A percentile compares a stretch with the other conserved stretches of the same genome.
These are phyloP conservation scores for Pythium dissimile DNA, from an alignment of 352 stramenopile genomes.

Conservation along the genomic window DNA sequence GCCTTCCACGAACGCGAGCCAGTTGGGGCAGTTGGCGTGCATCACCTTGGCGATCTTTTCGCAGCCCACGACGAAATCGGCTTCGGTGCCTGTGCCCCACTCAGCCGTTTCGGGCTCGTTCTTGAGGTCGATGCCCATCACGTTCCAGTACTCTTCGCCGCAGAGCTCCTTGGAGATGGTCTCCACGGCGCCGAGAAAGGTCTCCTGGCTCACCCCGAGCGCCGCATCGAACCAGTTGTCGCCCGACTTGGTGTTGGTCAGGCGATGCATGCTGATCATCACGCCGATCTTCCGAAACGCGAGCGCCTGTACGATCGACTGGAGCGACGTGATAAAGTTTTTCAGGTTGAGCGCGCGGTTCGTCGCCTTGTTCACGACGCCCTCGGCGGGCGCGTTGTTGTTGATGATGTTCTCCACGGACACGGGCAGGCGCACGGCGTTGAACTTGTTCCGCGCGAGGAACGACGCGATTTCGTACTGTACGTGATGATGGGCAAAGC, in stretches of 20 bases:
- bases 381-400: slow-evolving; percentile 54
- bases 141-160: slow-evolving; percentile 68
- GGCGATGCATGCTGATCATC: slow-evolving; percentile 68
- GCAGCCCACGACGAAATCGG: slow-evolving; percentile 61
- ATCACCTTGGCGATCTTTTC: slow-evolving; percentile 80
- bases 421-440: slow-evolving; percentile 64
- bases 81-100: slow-evolving; percentile 61
- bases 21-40: slow-evolving; percentile 66
- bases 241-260: slow-evolving; percentile 54
- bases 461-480: slow-evolving; percentile 79
- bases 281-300: slow-evolving; percentile 72
- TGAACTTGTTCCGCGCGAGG: slow-evolving; percentile 81
- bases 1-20: slow-evolving; percentile 79
- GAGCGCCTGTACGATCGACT: slow-evolving; percentile 67
- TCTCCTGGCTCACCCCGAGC: slow-evolving; percentile 45
- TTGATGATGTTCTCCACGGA: slow-evolving; percentile 66
- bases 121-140: slow-evolving; percentile 79
- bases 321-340: slow-evolving; percentile 63
- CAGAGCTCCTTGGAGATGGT: slow-evolving; percentile 63
- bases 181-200: slow-evolving; percentile 56
- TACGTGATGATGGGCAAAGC: background rate
- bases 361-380: slow-evolving; percentile 60
- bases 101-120: slow-evolving; percentile 68
- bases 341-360: slow-evolving; percentile 76
- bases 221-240: slow-evolving; percentile 61